Conservation (phyloP, 2,329 filamentous ascomycete species). For the Ophiocordyceps australis region DNA sequence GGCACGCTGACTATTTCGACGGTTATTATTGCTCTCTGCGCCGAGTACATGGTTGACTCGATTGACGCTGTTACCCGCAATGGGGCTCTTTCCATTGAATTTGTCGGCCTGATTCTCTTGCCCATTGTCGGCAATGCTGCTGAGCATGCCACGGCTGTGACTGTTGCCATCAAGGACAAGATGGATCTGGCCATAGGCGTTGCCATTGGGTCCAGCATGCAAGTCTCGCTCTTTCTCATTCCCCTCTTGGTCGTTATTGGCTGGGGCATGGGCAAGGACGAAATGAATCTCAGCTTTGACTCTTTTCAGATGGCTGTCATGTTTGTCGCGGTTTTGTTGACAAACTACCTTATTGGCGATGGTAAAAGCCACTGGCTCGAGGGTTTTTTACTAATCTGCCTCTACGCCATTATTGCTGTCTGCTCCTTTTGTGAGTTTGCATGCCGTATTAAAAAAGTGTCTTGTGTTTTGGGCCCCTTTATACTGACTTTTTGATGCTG, state of each 20-base stretch:
- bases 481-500: not conserved
- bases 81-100: constrained; percentile 48
- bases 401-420: constrained; percentile 64
- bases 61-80: constrained; percentile 48
- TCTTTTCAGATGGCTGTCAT: constrained; percentile 76
- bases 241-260: constrained; percentile 61
- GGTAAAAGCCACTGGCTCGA: constrained; percentile 74
- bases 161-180: constrained; percentile 67
- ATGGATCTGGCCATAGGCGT: constrained; percentile 73
- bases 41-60: constrained; percentile 59
- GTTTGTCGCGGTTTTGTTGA: constrained; percentile 67
- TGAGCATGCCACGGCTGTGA: constrained; percentile 67
- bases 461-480: not conserved
- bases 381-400: constrained; percentile 55
- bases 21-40: constrained; percentile 63
- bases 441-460: too few species aligned
- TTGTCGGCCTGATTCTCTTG: constrained; percentile 63
- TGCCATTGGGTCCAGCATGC: constrained; percentile 63
- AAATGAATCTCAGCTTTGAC: constrained; percentile 74
- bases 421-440: constrained; percentile 44
- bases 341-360: constrained; percentile 74
- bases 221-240: constrained; percentile 64
- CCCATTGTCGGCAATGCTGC: constrained; percentile 74
- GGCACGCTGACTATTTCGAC: constrained; percentile 55
- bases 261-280: constrained; percentile 52